Evolutionary conservation across 169 alveolate species (phyloP).

Genomic region (Plasmodium sp.): DNA sequence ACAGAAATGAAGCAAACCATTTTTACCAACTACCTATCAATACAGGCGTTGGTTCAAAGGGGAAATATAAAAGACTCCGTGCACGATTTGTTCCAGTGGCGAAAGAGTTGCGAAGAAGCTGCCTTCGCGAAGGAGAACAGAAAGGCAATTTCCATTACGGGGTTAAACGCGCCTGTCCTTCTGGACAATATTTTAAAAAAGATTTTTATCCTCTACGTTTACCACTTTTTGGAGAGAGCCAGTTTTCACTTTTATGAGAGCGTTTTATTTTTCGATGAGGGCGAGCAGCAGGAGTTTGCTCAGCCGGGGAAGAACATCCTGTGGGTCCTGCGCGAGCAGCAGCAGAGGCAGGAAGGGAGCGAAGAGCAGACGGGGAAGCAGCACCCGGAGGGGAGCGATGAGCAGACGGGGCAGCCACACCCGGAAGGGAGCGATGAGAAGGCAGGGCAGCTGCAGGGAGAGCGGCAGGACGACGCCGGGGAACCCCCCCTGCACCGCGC

Average conservation of each 20-base stretch:
- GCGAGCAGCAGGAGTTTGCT: neutral
- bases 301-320: neutral
- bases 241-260: constrained; percentile 34
- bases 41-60: constrained; percentile 9
- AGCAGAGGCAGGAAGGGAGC: neutral
- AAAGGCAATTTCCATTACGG: neutral
- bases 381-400: no score
- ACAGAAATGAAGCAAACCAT: neutral
- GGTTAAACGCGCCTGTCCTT: constrained; percentile 13
- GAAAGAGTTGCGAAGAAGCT: neutral
- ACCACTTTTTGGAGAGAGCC: constrained; percentile 39
- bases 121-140: neutral
- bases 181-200: constrained; percentile 18
- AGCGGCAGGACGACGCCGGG: neutral
- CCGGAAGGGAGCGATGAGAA: no score
- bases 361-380: no score
- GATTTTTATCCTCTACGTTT: constrained; percentile 34
- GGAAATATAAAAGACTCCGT: constrained; percentile 35
- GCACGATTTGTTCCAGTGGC: constrained; percentile 4
- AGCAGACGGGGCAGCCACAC: no score
- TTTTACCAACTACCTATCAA: constrained; percentile 17
- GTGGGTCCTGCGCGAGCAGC: neutral
- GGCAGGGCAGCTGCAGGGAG: neutral
- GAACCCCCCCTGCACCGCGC: neutral
- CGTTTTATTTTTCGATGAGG: constrained; percentile 55